Percentiles rank a stretch among this genome's conserved stretches.
Conservation (phyloP, 352 stramenopile genomes). For the Pythium volutum region DNA sequence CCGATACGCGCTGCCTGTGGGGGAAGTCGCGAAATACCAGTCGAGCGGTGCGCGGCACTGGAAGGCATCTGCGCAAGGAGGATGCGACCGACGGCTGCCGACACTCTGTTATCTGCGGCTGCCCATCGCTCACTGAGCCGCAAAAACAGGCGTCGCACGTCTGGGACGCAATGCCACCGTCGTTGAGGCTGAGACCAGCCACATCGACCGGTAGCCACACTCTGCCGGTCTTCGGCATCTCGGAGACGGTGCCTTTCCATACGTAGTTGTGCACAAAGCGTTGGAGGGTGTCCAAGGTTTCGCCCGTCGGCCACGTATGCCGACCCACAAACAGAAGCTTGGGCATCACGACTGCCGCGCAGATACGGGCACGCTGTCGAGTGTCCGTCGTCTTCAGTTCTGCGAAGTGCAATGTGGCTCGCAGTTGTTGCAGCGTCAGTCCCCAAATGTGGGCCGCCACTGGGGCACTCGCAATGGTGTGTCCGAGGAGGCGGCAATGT, state of each 20-base stretch:
- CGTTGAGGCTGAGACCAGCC: not conserved
- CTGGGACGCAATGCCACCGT: not conserved
- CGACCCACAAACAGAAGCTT: slow-evolving; percentile 9
- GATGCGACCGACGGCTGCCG: not conserved
- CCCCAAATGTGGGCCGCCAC: not conserved
- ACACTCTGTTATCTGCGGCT: not conserved
- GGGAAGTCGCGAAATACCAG: not conserved
- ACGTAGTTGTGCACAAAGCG: not conserved
- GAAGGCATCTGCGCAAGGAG: not conserved
- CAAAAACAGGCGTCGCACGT: not conserved
- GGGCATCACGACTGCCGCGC: slow-evolving; percentile 4
- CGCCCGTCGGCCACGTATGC: not conserved
- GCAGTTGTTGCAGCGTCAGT: slow-evolving; percentile 5
- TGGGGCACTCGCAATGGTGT: not conserved
- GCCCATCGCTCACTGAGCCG: not conserved
- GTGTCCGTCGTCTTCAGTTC: slow-evolving; percentile 2
- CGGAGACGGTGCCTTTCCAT: not conserved
- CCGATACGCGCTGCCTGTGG: not conserved
- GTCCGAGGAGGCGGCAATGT: not conserved
- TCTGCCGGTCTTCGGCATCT: rapidly evolving
- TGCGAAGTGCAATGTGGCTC: not conserved
- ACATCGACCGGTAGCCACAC: not conserved
- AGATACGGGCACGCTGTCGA: not conserved
- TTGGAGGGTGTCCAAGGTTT: not conserved
- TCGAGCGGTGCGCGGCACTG: not conserved